These are phyloP conservation scores for Parachaetomium inaequale DNA, from an alignment of 495 filamentous ascomycete genomes.

Conservation along the genomic window DNA sequence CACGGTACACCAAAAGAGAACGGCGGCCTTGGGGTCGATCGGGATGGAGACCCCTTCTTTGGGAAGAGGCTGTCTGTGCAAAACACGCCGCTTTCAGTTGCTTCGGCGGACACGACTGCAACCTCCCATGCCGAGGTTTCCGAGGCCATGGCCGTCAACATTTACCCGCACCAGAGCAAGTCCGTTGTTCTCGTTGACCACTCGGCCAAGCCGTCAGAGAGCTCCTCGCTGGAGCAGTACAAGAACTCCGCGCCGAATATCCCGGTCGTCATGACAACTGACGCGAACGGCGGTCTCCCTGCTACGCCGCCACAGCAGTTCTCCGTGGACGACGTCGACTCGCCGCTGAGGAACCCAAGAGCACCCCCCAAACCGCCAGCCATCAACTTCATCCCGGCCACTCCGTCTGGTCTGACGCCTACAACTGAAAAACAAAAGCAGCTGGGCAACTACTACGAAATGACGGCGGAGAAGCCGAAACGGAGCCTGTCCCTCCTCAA, in stretches of 20 bases:
- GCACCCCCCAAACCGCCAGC: slow-evolving; percentile 58
- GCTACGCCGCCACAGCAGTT: slow-evolving; percentile 48
- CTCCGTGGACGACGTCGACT: slow-evolving; percentile 54
- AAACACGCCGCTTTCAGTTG: slow-evolving; percentile 57
- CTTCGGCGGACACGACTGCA: slow-evolving; percentile 54
- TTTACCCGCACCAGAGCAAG: slow-evolving; percentile 84
- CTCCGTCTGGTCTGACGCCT: slow-evolving; percentile 55
- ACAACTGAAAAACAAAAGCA: slow-evolving; percentile 53
- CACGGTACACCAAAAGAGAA: slow-evolving; percentile 23
- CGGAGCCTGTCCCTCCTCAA: slow-evolving; percentile 55
- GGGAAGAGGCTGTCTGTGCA: slow-evolving; percentile 50
- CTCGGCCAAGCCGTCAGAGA: slow-evolving; percentile 44
- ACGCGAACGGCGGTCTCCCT: slow-evolving; percentile 41
- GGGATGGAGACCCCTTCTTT: slow-evolving; percentile 53
- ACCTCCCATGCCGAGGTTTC: slow-evolving; percentile 57
- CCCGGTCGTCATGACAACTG: slow-evolving; percentile 35
- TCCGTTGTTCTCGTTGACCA: slow-evolving; percentile 76
- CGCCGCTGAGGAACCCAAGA: slow-evolving; percentile 72
- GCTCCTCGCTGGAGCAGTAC: slow-evolving; percentile 27
- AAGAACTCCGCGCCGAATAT: slow-evolving; percentile 16
- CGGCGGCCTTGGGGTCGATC: slow-evolving; percentile 42
- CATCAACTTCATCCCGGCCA: slow-evolving; percentile 71
- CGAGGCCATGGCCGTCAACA: slow-evolving; percentile 76
- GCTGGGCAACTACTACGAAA: slow-evolving; percentile 48
- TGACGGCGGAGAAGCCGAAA: slow-evolving; percentile 36